phyloP scores from a whole-genome alignment of 768 basidiomycete species.

The Russula griseocarnosa region DNA sequence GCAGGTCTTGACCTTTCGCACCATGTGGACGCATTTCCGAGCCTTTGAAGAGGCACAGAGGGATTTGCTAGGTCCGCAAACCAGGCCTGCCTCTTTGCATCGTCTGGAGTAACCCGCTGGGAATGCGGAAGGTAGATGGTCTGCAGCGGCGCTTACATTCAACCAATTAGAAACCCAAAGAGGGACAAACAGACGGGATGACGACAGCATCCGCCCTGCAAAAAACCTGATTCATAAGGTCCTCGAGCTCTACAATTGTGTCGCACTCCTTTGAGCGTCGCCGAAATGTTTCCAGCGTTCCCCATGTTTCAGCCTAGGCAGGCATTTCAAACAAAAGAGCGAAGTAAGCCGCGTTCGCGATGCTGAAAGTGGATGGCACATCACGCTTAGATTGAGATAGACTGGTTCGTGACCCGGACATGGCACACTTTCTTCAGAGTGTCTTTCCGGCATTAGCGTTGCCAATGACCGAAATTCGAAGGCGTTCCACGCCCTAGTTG shows the following conservation, averaged over 20 bases:
- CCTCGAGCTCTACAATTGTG: constrained; percentile 59
- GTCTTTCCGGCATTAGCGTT: too few species aligned
- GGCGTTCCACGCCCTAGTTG: too few species aligned
- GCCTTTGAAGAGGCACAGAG: constrained; percentile 71
- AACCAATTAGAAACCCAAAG: neutral
- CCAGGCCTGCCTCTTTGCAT: constrained; percentile 76
- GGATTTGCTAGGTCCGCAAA: constrained; percentile 80
- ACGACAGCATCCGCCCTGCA: constrained; percentile 53
- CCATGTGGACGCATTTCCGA: constrained; percentile 85
- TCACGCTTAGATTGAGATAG: too few species aligned
- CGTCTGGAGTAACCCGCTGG: constrained; percentile 75
- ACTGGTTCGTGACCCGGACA: too few species aligned
- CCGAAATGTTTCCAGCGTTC: constrained; percentile 51
- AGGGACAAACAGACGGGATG: constrained; percentile 46
- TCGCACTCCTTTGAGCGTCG: constrained; percentile 49
- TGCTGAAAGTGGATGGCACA: too few species aligned
- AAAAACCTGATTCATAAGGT: constrained; percentile 75
- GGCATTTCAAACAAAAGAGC: too few species aligned
- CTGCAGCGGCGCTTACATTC: constrained; percentile 35
- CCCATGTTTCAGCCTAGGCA: constrained; percentile 64
- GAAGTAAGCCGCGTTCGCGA: too few species aligned
- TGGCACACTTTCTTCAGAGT: too few species aligned
- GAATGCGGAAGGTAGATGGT: constrained; percentile 68
- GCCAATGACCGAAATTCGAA: too few species aligned
- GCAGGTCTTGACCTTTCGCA: constrained; percentile 76